Base-by-base conservation (phyloP, 768 basidiomycete species). In the Lentinula lateritia region DNA sequence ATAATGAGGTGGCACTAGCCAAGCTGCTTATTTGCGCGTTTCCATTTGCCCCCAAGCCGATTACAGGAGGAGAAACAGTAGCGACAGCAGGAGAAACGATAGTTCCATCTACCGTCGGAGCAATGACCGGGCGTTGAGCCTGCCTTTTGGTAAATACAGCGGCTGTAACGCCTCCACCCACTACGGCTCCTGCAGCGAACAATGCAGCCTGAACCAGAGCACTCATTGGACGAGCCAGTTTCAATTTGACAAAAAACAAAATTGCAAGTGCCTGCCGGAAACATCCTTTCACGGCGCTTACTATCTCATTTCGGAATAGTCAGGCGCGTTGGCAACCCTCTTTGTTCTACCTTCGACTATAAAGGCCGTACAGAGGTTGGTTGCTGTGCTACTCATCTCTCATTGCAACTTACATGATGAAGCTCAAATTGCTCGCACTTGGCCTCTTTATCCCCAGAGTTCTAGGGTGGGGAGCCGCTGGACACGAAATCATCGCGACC, bases 401-500 rank as follows among this genome's bases (percentile, higher is more conserved):
- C 50, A 32, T 58, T 18, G 16, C 34, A n/a, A 56, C 32, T 8
- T 32, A 36, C 58, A 60, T 41, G 52, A 65, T 62, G 61, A 60
- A 52, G 42, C 64, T 58, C 41, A 52, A 35, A 9, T 28, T 45
- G 13, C 45, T 50, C 52, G 42, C 34, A 38, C 52, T 62, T 23
- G 15, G 46, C 36, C 32, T 41, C 16, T 38, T 61, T 15, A 15
- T 56, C 9, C 60, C 63, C 12, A 28, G 60, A 38, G 65, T 58
- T 12, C 63, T 65, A 28, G 78, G 74, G 36, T 80, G 79, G 79
- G 79, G 79, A 23, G 70, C 69, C 9, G 79, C 76, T 13, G 75
- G 75, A 3, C 95, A 98, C 67, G 91, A 97, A 76, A 88, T 97
- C 36, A 85, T 93, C 5, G 95, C 95, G 1, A 96, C 95, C 4